Evolutionary conservation across 306 rosid genomes (phyloP).

Genomic region (Arachis hypogaea): DNA sequence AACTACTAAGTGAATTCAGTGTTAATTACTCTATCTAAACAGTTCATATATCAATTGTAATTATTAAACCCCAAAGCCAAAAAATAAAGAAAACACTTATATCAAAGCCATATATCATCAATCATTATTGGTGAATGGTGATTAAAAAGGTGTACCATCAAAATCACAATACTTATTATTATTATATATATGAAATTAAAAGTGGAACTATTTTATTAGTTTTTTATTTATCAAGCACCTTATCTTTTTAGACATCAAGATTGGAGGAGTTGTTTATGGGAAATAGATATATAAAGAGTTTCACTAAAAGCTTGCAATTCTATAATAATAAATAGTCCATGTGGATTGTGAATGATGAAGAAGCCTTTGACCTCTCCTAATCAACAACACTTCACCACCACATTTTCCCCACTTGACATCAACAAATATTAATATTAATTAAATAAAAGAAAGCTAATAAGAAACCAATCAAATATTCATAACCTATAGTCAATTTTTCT

Average conservation of each 20-base stretch:
- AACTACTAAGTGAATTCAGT: too few species aligned
- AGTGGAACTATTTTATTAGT: too few species aligned
- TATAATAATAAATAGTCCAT: neutral
- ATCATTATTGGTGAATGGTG: too few species aligned
- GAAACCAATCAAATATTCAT: constrained; percentile 9
- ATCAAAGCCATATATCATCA: too few species aligned
- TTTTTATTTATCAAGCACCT: neutral
- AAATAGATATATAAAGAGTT: neutral
- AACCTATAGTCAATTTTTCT: neutral
- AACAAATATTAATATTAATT: neutral
- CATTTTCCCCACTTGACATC: neutral
- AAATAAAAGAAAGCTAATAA: neutral
- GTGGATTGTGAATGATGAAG: neutral
- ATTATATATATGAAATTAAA: neutral
- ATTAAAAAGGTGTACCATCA: too few species aligned
- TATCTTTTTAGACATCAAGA: neutral
- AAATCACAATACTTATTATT: neutral
- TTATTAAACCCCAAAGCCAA: too few species aligned
- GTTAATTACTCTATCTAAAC: too few species aligned
- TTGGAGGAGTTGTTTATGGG: too few species aligned
- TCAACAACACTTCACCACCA: neutral
- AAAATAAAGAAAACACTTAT: too few species aligned
- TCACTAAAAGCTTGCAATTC: neutral
- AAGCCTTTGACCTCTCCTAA: neutral
- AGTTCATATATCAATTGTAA: too few species aligned